Evolutionary conservation across 2,329 filamentous ascomycete genomes (phyloP).

Genomic region (Tothia fuscella): DNA sequence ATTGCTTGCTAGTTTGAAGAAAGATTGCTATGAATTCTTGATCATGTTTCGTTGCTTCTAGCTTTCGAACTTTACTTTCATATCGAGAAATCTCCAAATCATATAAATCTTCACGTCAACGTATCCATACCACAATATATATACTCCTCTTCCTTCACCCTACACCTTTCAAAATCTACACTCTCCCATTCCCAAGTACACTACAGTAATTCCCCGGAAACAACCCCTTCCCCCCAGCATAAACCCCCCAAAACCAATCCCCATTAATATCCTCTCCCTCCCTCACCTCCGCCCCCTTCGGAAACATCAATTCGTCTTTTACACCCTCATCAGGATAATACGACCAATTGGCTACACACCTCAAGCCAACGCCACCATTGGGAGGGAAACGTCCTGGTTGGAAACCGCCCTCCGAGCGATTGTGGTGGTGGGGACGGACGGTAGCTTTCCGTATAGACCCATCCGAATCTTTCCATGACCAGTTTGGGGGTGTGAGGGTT

Average conservation of each 20-base stretch:
- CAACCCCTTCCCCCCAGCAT: constrained; percentile 66
- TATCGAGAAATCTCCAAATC: background rate
- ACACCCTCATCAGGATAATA: constrained; percentile 59
- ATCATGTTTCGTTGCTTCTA: too few species aligned
- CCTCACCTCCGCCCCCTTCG: constrained; percentile 66
- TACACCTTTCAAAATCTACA: background rate
- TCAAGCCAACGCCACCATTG: constrained; percentile 58
- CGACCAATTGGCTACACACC: constrained; percentile 56
- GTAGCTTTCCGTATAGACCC: constrained; percentile 15
- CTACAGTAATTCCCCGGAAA: constrained; percentile 71
- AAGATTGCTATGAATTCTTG: too few species aligned
- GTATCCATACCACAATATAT: background rate
- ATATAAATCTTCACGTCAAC: background rate
- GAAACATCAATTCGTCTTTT: constrained; percentile 71
- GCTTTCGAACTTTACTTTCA: too few species aligned
- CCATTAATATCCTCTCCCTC: constrained; percentile 82
- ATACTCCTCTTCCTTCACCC: background rate
- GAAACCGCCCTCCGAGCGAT: background rate
- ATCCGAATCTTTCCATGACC: constrained; percentile 25
- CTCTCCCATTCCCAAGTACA: constrained; percentile 27
- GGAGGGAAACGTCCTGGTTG: constrained; percentile 48
- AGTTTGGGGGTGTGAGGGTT: constrained; percentile 13
- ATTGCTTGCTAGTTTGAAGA: too few species aligned
- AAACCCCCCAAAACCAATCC: constrained; percentile 81
- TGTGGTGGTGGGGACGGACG: background rate